These are phyloP conservation scores for Cucurbita pepo DNA, from an alignment of 306 rosid genomes.

Conservation along the genomic window DNA sequence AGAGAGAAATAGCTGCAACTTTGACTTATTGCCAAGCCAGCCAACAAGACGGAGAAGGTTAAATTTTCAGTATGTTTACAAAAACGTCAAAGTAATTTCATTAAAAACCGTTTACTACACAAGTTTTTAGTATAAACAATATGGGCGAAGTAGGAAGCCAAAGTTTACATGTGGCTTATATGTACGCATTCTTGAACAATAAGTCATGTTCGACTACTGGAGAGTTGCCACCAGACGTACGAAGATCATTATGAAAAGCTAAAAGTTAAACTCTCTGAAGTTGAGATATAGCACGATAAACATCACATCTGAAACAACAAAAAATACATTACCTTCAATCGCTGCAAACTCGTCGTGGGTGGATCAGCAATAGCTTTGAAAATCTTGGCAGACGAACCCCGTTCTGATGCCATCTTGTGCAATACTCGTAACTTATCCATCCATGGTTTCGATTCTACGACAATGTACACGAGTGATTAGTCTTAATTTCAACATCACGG, in stretches of 20 bases:
- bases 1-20: not conserved
- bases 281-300: not conserved
- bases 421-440: constrained; percentile 56
- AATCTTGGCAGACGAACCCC: constrained; percentile 52
- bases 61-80: not conserved
- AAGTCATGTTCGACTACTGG: not conserved
- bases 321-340: constrained; percentile 57
- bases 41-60: not conserved
- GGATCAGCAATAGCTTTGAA: constrained; percentile 98
- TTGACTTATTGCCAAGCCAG: not conserved
- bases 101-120: not conserved
- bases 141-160: not conserved
- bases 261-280: not conserved
- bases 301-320: not conserved
- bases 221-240: not conserved
- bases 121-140: not conserved
- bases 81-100: not conserved
- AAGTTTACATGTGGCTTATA: not conserved
- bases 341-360: constrained; percentile 91
- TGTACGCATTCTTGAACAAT: not conserved
- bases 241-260: not conserved
- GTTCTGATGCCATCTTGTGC: constrained; percentile 36
- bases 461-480: not conserved
- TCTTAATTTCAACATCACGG: not conserved
- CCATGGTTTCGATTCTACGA: constrained; percentile 70